A percentile compares a stretch with the other conserved stretches of the same genome.
These are phyloP conservation scores for Botryosphaeria dothidea DNA, from an alignment of 2,329 filamentous ascomycete genomes.

Conservation along the genomic window DNA sequence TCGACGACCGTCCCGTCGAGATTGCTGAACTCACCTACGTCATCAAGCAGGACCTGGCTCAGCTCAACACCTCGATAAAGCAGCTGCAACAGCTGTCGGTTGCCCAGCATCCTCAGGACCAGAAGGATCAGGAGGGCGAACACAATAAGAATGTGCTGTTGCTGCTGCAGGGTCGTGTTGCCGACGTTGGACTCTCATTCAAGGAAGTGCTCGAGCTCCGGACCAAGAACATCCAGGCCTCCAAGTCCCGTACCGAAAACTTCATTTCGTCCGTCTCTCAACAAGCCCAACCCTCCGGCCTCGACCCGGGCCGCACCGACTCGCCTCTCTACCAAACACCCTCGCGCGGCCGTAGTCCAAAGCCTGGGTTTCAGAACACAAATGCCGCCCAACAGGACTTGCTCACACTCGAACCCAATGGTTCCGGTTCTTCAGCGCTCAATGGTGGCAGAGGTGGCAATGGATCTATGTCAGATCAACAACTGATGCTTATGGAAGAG, in stretches of 20 bases:
- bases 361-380: slow-evolving; percentile 47
- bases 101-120: slow-evolving; percentile 66
- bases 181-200: slow-evolving; percentile 91
- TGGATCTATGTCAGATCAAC: slow-evolving; percentile 71
- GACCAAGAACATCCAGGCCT: slow-evolving; percentile 97
- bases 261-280: slow-evolving; percentile 90
- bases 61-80: slow-evolving; percentile 83
- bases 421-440: slow-evolving; percentile 32
- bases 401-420: slow-evolving; percentile 75
- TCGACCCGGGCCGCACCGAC: slow-evolving; percentile 70
- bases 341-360: slow-evolving; percentile 59
- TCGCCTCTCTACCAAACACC: slow-evolving; percentile 86
- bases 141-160: slow-evolving; percentile 98
- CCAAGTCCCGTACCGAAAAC: slow-evolving; percentile 87
- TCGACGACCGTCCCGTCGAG: slow-evolving; percentile 94
- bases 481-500: slow-evolving; percentile 86
- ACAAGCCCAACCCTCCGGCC: slow-evolving; percentile 40
- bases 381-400: slow-evolving; percentile 61
- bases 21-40: slow-evolving; percentile 97
- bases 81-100: slow-evolving; percentile 75
- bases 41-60: slow-evolving; percentile 94
- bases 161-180: slow-evolving; percentile 85
- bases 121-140: slow-evolving; percentile 77
- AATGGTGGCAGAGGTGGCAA: slow-evolving; percentile 8
- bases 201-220: slow-evolving; percentile 95